Evolutionary conservation across 768 basidiomycete species (phyloP).

Genomic region (Astraeus odoratus): DNA sequence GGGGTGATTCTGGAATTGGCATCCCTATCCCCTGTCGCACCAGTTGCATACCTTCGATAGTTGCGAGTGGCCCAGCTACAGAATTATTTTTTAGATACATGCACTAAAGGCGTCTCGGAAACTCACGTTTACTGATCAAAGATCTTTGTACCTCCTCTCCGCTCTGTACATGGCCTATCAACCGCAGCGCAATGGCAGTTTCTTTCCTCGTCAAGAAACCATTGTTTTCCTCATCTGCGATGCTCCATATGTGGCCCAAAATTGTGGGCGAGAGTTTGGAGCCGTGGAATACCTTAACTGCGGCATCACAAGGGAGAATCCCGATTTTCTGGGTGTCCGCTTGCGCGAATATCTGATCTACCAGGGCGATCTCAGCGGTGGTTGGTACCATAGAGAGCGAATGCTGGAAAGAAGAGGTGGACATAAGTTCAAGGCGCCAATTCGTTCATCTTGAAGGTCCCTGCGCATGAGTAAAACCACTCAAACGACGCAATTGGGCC

Average conservation of each 20-base stretch:
- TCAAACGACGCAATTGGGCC: no score
- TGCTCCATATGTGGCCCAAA: conserved; percentile 89
- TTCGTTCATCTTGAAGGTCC: no score
- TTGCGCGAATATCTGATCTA: conserved; percentile 64
- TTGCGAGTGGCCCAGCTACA: conserved; percentile 78
- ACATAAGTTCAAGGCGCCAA: no score
- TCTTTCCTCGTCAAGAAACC: conserved; percentile 88
- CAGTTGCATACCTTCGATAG: conserved; percentile 62
- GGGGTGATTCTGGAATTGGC: conserved; percentile 57
- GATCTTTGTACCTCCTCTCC: conserved; percentile 62
- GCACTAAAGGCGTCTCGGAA: neutral
- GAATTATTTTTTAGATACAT: conserved; percentile 12
- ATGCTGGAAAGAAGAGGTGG: no score
- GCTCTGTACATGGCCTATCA: conserved; percentile 91
- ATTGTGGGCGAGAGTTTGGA: conserved; percentile 73
- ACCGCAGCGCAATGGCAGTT: conserved; percentile 79
- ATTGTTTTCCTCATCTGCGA: conserved; percentile 90
- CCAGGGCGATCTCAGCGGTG: conserved; percentile 47
- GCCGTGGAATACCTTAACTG: conserved; percentile 78
- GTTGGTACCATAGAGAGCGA: no score
- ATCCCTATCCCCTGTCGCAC: conserved; percentile 48
- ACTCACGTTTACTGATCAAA: conserved; percentile 66
- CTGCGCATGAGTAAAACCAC: no score
- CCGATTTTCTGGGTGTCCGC: conserved; percentile 77
- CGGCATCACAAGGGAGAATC: conserved; percentile 84